phyloP scores from a whole-genome alignment of 225 moss, liverwort and hornwort genomes.

The Pleurozium schreberi region DNA sequence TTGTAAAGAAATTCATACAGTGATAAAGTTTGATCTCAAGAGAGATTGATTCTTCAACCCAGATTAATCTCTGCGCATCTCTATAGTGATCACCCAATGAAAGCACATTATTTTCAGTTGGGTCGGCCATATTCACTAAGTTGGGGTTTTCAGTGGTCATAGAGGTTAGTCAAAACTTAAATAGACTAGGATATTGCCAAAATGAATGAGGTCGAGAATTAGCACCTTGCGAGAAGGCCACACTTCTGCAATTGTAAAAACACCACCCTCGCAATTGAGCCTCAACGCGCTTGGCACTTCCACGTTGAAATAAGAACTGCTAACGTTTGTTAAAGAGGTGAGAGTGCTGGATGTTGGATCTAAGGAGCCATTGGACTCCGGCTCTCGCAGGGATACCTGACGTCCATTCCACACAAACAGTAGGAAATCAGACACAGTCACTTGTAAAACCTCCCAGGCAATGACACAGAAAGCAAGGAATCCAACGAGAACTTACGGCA shows the following conservation, averaged over 20 bases:
- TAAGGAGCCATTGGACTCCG: conserved; percentile 1
- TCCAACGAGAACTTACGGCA: conserved; percentile 24
- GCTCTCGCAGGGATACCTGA: conserved; percentile 29
- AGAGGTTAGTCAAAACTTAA: background rate
- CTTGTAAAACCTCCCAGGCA: background rate
- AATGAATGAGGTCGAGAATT: background rate
- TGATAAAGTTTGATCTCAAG: background rate
- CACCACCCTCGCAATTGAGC: conserved; percentile 22
- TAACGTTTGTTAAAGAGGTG: conserved; percentile 27
- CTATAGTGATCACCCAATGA: background rate
- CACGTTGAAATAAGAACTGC: conserved; percentile 24
- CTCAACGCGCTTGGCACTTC: conserved; percentile 25
- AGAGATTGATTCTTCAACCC: background rate
- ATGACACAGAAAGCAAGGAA: background rate
- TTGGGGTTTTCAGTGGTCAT: background rate
- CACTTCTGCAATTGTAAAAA: conserved; percentile 52
- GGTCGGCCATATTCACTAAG: background rate
- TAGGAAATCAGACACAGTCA: background rate
- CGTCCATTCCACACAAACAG: background rate
- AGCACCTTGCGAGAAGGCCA: conserved; percentile 92
- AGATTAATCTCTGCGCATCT: background rate
- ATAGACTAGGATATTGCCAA: background rate
- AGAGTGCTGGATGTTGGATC: background rate
- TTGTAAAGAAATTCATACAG: background rate
- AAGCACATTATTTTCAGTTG: background rate